These are phyloP conservation scores for Candida ascalaphidarum DNA, from an alignment of 805 yeast species.

Conservation along the genomic window DNA sequence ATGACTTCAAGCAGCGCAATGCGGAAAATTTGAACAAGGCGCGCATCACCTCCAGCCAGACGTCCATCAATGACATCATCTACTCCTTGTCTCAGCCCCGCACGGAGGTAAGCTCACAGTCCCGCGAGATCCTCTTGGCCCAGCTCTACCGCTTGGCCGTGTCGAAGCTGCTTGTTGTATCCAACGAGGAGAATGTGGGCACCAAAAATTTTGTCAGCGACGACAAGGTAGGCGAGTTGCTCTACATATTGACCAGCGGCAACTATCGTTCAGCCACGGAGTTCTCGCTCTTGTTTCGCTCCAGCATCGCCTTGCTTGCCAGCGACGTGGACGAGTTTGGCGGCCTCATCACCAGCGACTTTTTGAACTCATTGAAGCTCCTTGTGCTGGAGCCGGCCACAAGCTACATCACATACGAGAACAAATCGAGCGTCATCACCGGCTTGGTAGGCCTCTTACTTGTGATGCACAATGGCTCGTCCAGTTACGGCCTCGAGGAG, in stretches of 20 bases:
- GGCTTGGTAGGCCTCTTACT: slow-evolving; percentile 32
- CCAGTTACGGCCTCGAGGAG: slow-evolving; percentile 43
- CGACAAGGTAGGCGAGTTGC: slow-evolving; percentile 22
- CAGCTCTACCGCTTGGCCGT: slow-evolving; percentile 42
- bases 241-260: slow-evolving; percentile 20
- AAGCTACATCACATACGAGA: slow-evolving; percentile 24
- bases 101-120: slow-evolving; percentile 35
- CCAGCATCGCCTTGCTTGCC: slow-evolving; percentile 33
- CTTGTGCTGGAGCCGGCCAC: slow-evolving; percentile 27
- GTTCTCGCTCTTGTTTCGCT: slow-evolving; percentile 30
- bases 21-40: slow-evolving; percentile 23
- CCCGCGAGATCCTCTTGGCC: slow-evolving; percentile 41
- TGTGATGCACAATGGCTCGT: slow-evolving; percentile 39
- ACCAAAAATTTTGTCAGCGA: slow-evolving; percentile 23
- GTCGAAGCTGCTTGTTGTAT: slow-evolving; percentile 27
- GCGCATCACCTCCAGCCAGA: slow-evolving; percentile 25
- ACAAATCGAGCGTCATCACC: slow-evolving; percentile 27
- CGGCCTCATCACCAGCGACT: slow-evolving; percentile 21
- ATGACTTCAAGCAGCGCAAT: slow-evolving; percentile 15
- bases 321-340: slow-evolving; percentile 47
- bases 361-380: slow-evolving; percentile 14
- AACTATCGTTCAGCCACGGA: slow-evolving; percentile 33
- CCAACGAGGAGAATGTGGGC: slow-evolving; percentile 27
- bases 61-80: slow-evolving; percentile 38
- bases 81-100: slow-evolving; percentile 32